Conservation (phyloP, 768 basidiomycete species). For the Kwoniella dendrophila region DNA sequence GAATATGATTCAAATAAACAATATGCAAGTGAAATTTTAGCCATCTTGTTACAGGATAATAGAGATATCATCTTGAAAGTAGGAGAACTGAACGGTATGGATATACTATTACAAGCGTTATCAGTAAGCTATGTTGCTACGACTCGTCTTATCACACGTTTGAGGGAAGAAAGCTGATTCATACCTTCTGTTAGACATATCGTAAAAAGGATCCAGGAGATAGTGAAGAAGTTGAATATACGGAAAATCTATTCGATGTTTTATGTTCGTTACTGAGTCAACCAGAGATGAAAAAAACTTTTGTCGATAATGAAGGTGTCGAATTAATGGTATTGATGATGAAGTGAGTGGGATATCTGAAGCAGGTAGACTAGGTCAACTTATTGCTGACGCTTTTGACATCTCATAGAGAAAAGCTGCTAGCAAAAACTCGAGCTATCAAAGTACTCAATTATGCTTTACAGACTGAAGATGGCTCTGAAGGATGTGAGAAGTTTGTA, state of each 20-base stretch:
- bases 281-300: slow-evolving; percentile 73
- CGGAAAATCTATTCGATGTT: slow-evolving; percentile 93
- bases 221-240: slow-evolving; percentile 90
- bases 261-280: slow-evolving; percentile 84
- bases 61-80: slow-evolving; percentile 69
- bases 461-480: slow-evolving; percentile 69
- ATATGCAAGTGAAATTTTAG: slow-evolving; percentile 91
- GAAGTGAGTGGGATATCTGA: slow-evolving; percentile 63
- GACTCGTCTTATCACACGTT: slow-evolving; percentile 3
- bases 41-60: slow-evolving; percentile 81
- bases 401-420: slow-evolving; percentile 84
- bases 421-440: slow-evolving; percentile 79
- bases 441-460: slow-evolving; percentile 90
- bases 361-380: slow-evolving; percentile 5
- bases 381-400: too few relatives aligned
- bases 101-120: slow-evolving; percentile 70
- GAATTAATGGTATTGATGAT: slow-evolving; percentile 98
- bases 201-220: slow-evolving; percentile 79
- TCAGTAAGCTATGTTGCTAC: slow-evolving; percentile 72
- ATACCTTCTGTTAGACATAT: slow-evolving; percentile 67
- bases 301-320: slow-evolving; percentile 87
- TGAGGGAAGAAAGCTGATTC: slow-evolving; percentile 6
- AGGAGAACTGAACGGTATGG: slow-evolving; percentile 75
- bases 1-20: slow-evolving; percentile 84
- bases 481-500: slow-evolving; percentile 79